These are phyloP conservation scores for Ilex asprella DNA, from an alignment of 257 asterid genomes.

Conservation along the genomic window DNA sequence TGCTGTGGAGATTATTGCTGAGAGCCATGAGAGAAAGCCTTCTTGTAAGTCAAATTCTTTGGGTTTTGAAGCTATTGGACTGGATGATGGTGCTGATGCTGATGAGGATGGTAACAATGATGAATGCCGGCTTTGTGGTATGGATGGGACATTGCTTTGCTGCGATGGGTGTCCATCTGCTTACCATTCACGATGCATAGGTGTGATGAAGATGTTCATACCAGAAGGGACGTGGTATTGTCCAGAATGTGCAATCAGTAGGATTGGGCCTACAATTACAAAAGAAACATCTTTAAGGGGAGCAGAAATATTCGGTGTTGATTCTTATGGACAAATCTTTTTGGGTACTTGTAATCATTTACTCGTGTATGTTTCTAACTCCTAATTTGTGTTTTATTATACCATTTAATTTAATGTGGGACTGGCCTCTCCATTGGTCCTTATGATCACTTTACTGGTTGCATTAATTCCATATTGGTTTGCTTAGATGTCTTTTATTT, in stretches of 20 bases:
- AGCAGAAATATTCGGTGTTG: not conserved
- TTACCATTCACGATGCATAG: not conserved
- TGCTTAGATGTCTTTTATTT: not conserved
- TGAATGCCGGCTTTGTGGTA: conserved; percentile 5
- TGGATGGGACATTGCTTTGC: conserved; percentile 3
- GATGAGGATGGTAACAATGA: conserved; percentile 14
- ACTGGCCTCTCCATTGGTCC: not conserved
- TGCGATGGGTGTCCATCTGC: conserved; percentile 3
- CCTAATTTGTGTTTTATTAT: not conserved
- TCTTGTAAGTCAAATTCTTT: conserved; percentile 18
- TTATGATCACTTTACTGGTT: not conserved
- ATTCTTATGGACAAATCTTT: conserved; percentile 1
- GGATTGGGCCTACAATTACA: not conserved
- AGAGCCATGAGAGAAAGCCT: conserved; percentile 25
- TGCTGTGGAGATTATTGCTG: conserved; percentile 25
- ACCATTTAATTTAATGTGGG: not conserved
- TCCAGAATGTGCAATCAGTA: conserved; percentile 1
- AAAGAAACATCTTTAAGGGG: conserved; percentile 1
- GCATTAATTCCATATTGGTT: not conserved
- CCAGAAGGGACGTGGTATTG: conserved; percentile 3
- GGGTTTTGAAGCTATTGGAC: conserved; percentile 28
- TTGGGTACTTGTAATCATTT: conserved; percentile 4
- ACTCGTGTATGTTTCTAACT: conserved; percentile 1
- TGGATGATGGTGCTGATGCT: conserved; percentile 20
- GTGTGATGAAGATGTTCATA: not conserved